Base-by-base conservation (phyloP, 257 asterid genomes). In the Jaltomata sinuosa region DNA sequence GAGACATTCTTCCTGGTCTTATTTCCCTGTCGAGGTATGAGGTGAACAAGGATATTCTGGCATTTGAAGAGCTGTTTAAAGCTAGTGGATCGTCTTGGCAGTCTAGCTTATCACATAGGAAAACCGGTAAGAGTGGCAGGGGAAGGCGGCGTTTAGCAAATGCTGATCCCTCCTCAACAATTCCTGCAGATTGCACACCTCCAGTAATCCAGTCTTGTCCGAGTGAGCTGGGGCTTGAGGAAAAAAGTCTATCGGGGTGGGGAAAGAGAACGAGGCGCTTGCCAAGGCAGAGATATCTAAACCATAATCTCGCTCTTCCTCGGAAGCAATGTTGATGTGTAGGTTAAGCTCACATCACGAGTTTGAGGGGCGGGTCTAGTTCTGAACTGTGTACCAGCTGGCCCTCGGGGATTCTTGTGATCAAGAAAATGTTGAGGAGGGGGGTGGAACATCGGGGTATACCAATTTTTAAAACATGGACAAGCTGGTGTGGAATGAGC, bases 231-330 rank as follows among this genome's bases (percentile, higher is more conserved):
- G 42, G 61, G 31, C 81, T 83, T 0, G 93, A 87, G 88, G 93
- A 84, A 86, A 89, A 84, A 83, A 80, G 92, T 64, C 85, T 94
- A 11, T 83, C 90, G 0, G 93, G 96, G 15, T 94, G 98, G 98
- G 98, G 98, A 32, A 94, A 89, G 92, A 87, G 89, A 89, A 93
- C 92, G n/a, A 84, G 93, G 87, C 94, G 98, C 32, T 72, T 92
- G 72, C 96, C 97, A 1, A 88, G 98, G 88, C 95, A 90, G 89
- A 85, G 97, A 76, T 89, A 84, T 52, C 59, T 61, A 16, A 87
- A 71, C 68, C 84, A 84, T 1, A 22, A 87, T 86, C 82, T 85
- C 67, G 36, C 90, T 11, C 74, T 68, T 52, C 85, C 93, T 16
- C 88, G 87, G 52, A 89, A 87, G 67, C 53, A 78, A 27, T 62